Conservation (phyloP, 768 basidiomycete genomes). For the Boletus bicolor region DNA sequence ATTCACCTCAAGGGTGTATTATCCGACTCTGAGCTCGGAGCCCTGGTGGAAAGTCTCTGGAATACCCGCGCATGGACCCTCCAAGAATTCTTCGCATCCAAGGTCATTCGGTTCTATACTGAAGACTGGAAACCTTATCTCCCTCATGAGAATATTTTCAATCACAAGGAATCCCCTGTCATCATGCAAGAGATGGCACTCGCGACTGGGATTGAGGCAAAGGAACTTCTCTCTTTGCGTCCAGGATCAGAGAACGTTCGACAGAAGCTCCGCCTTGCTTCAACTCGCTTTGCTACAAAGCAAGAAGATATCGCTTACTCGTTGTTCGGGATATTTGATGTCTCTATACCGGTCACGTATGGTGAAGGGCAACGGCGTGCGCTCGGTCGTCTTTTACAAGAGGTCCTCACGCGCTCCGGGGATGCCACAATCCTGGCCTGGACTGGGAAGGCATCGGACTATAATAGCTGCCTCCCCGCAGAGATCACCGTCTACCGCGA, state of each 20-base stretch:
- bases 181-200: conserved; percentile 22
- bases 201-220: conserved; percentile 8
- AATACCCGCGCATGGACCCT: conserved; percentile 26
- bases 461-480: conserved; percentile 24
- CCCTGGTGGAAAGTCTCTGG: conserved; percentile 17
- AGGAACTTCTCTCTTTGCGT: conserved; percentile 8
- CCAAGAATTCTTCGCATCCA: conserved; percentile 25
- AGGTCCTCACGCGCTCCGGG: conserved; percentile 15
- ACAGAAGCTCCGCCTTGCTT: conserved; percentile 21
- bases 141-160: neutral
- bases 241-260: conserved; percentile 16
- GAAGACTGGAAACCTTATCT: conserved; percentile 25
- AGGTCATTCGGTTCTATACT: conserved; percentile 21
- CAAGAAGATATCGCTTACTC: conserved; percentile 28
- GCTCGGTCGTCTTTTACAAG: conserved; percentile 20
- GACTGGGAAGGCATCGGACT: conserved; percentile 19
- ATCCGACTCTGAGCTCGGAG: conserved; percentile 3
- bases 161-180: conserved; percentile 18
- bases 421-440: conserved; percentile 16
- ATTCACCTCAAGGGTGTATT: conserved; percentile 20
- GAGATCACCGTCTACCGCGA: conserved; percentile 19
- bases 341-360: conserved; percentile 17
- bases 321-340: conserved; percentile 25
- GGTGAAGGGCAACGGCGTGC: conserved; percentile 26
- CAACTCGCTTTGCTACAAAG: conserved; percentile 20